Conservation (phyloP, 2,329 filamentous ascomycete genomes). For the Fusarium albidum region DNA sequence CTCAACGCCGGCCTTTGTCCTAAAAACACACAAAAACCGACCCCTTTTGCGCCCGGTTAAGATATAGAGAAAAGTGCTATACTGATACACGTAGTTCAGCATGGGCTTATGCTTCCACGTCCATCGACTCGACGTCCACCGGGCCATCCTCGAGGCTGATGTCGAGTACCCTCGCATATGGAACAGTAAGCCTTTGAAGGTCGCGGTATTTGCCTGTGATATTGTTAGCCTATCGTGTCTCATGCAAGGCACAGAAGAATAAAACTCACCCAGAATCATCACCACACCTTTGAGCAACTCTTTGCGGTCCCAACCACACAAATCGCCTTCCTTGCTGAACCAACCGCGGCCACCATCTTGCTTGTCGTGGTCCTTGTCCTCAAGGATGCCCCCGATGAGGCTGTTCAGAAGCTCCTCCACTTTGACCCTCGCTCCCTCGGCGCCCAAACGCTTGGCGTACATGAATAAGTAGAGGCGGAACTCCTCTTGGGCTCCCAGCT, state of each 20-base stretch:
- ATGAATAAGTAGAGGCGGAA: slow-evolving; percentile 96
- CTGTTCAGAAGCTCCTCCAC: slow-evolving; percentile 91
- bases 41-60: background rate
- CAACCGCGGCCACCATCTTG: slow-evolving; percentile 61
- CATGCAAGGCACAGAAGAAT: background rate
- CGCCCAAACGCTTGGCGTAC: slow-evolving; percentile 95
- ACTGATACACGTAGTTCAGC: slow-evolving; percentile 31
- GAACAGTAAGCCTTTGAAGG: slow-evolving; percentile 91
- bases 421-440: slow-evolving; percentile 85
- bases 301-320: slow-evolving; percentile 91
- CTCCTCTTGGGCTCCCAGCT: slow-evolving; percentile 86
- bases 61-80: slow-evolving; percentile 9
- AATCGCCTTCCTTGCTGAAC: slow-evolving; percentile 72
- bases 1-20: slow-evolving; percentile 28
- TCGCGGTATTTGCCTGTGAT: slow-evolving; percentile 88
- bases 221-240: slow-evolving; percentile 42
- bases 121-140: slow-evolving; percentile 54
- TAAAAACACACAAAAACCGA: slow-evolving; percentile 18
- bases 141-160: slow-evolving; percentile 60
- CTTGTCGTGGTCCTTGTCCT: slow-evolving; percentile 58
- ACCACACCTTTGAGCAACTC: slow-evolving; percentile 91
- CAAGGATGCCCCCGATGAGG: slow-evolving; percentile 76
- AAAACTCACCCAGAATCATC: slow-evolving; percentile 82
- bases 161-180: slow-evolving; percentile 86
- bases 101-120: slow-evolving; percentile 46